phyloP scores from a whole-genome alignment of 2,329 filamentous ascomycete species.

The Dactylellina sp. region DNA sequence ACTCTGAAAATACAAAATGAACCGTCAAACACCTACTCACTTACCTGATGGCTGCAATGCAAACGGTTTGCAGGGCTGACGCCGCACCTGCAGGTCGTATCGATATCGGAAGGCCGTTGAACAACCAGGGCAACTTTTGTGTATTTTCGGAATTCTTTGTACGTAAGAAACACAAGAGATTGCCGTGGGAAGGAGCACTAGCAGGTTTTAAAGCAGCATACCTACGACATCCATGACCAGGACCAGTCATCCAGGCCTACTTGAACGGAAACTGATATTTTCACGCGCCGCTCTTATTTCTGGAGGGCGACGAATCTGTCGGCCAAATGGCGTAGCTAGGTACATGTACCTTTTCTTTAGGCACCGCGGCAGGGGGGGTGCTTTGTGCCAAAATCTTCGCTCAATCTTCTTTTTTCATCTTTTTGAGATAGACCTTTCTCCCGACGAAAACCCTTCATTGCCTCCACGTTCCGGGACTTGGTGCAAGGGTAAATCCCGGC shows the following conservation, averaged over 20 bases:
- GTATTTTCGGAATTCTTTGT: slow-evolving; percentile 31
- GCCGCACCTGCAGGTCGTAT: slow-evolving; percentile 8
- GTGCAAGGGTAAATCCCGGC: slow-evolving; percentile 49
- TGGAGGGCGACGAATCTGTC: slow-evolving; percentile 21
- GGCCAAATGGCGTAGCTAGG: slow-evolving; percentile 40
- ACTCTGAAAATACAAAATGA: too few relatives aligned
- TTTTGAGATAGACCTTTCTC: too few relatives aligned
- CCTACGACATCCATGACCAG: slow-evolving; percentile 1
- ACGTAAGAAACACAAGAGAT: slow-evolving; percentile 43
- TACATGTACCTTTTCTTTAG: slow-evolving; percentile 12
- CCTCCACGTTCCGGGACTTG: slow-evolving; percentile 20
- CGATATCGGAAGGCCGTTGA: slow-evolving; percentile 3
- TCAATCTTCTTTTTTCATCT: too few relatives aligned
- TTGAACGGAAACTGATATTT: too few relatives aligned
- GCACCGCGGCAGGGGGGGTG: slow-evolving; percentile 21
- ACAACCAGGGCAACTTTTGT: not conserved
- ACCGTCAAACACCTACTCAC: too few relatives aligned
- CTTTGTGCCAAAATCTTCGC: too few relatives aligned
- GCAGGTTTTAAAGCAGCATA: slow-evolving; percentile 36
- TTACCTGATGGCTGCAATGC: not conserved
- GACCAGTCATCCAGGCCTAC: too few relatives aligned
- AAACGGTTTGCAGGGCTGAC: slow-evolving; percentile 4
- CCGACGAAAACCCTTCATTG: slow-evolving; percentile 7
- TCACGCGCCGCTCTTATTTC: slow-evolving; percentile 22
- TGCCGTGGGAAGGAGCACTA: slow-evolving; percentile 11